phyloP scores from a whole-genome alignment of 148 eudicot genomes.

The Vaccinium macrocarpon region DNA sequence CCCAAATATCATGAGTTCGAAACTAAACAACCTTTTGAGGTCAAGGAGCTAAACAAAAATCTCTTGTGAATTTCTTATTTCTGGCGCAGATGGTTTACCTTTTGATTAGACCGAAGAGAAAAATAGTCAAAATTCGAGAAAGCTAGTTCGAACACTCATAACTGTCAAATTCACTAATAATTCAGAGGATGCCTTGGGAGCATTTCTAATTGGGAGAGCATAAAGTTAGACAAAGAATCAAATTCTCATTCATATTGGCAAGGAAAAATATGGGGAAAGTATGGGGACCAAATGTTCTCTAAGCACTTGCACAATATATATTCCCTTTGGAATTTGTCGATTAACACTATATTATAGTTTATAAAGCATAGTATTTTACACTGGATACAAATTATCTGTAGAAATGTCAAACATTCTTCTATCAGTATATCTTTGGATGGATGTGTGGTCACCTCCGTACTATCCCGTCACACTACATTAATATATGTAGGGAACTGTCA shows the following conservation, averaged over 20 bases:
- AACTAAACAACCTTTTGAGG: too few relatives aligned
- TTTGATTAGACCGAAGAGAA: too few relatives aligned
- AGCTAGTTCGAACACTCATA: too few relatives aligned
- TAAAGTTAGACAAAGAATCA: slow-evolving; percentile 14
- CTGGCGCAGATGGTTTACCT: too few relatives aligned
- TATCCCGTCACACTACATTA: too few relatives aligned
- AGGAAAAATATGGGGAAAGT: neutral
- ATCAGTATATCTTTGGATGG: neutral
- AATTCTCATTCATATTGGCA: slow-evolving; percentile 11
- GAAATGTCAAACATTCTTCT: neutral
- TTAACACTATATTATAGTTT: neutral
- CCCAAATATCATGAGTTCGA: too few relatives aligned
- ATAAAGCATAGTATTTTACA: neutral
- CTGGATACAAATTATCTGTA: neutral
- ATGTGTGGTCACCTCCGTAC: too few relatives aligned
- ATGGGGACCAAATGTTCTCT: slow-evolving; percentile 9
- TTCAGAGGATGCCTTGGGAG: neutral
- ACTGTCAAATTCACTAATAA: neutral
- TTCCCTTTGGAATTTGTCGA: neutral
- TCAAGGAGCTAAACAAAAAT: too few relatives aligned
- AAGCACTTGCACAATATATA: neutral
- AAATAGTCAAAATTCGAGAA: too few relatives aligned
- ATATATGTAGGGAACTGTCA: too few relatives aligned
- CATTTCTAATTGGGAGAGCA: slow-evolving; percentile 10
- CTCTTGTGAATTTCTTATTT: too few relatives aligned